Conservation (phyloP, 495 filamentous ascomycete species). For the Aspergillus baeticus region DNA sequence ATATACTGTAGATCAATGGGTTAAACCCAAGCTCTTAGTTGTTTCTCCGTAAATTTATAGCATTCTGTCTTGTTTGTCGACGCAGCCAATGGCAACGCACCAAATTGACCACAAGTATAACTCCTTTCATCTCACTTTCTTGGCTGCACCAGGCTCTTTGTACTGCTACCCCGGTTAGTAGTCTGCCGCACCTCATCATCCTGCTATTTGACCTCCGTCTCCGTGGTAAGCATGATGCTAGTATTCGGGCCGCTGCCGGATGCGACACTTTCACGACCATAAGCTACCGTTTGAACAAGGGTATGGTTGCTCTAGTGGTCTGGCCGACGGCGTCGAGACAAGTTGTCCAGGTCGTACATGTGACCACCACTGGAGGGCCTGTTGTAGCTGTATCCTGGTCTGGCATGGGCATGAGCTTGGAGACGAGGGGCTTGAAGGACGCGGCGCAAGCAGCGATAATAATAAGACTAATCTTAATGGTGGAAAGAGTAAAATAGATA, state of each 20-base stretch:
- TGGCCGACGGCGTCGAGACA: neutral
- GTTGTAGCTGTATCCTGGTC: constrained; percentile 9
- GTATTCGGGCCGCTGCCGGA: neutral
- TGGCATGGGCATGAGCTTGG: constrained; percentile 11
- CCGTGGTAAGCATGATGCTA: constrained; percentile 5
- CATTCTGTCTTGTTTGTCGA: too few species aligned
- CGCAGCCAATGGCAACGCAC: too few species aligned
- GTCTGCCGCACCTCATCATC: neutral
- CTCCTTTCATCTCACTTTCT: neutral
- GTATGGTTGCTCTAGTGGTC: neutral
- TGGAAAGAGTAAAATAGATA: constrained; percentile 47
- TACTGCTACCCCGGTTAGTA: constrained; percentile 3
- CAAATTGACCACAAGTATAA: too few species aligned
- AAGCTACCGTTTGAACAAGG: neutral
- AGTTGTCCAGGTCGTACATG: constrained; percentile 12
- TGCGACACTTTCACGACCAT: neutral
- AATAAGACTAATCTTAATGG: constrained; percentile 49
- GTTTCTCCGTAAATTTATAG: too few species aligned
- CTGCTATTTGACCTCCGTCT: constrained; percentile 12
- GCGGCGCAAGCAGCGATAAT: constrained; percentile 44
- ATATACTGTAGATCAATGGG: too few species aligned
- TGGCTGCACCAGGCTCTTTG: constrained; percentile 9
- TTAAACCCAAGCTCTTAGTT: too few species aligned
- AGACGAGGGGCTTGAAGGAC: constrained; percentile 17
- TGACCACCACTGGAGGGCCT: constrained; percentile 1